Evolutionary conservation across 2,329 filamentous ascomycete species (phyloP), one percentile per base, ranked within the genome.

Genomic region (Penicillium sp.): DNA sequence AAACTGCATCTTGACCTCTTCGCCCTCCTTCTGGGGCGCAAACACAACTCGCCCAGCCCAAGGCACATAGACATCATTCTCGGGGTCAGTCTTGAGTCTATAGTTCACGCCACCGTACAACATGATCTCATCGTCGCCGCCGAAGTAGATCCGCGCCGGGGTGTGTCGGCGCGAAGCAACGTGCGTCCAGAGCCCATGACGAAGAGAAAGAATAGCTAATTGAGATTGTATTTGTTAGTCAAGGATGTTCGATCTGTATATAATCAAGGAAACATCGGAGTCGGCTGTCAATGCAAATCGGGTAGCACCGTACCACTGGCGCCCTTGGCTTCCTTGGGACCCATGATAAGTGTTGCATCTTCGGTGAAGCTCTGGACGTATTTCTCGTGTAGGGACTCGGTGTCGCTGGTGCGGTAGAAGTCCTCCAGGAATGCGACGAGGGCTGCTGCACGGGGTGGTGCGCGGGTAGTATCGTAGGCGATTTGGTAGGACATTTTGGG

Each of bases 1-100:
- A 57, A 72, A 74, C 57, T 53, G 64, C 70, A 74, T 74, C 60
- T 65, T 73, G 16, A 68, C 49, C 39, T 43, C 62, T 39, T 59
- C 62, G 1, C 56, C 59, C 18, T 60, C 60, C 48, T 58, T 53
- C 19, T 53, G 47, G 3, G 58, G 57, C 26, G 60, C 68, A 61
- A 74, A 74, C 13, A 70, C 70, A 16, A 69, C 71, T 38, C 71
- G 57, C 41, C 67, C 71, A 27, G 70, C 69, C 71, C 71, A 74
- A 6, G 70, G 69, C 32, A 74, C 63, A 60, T 72, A 65, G 7
- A 72, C 62, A 48, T 72, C 69, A n/a, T 52, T 65, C 18, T 58
- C 62, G 2, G 61, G 58, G 35, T 67, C 57, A n/a, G 61, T 60
- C 57, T 64, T 69, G 18, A 74, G 64, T 39, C 63, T 62, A 58